Evolutionary conservation across 345 rosid genomes (phyloP).

Genomic region (Crucihimalaya himalaica): DNA sequence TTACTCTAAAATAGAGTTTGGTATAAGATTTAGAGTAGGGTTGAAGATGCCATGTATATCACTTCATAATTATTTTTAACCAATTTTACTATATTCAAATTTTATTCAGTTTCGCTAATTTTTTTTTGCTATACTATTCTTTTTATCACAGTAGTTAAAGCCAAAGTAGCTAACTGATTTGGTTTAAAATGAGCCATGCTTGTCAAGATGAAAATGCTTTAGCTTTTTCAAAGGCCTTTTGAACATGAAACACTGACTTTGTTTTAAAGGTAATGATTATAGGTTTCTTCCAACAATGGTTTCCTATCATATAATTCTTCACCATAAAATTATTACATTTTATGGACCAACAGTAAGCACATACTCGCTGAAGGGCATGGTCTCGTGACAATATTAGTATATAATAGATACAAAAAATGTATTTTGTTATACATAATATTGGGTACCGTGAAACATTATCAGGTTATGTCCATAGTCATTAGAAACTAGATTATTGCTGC

Average conservation of each 20-base stretch:
- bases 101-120: not conserved
- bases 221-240: conserved; percentile 33
- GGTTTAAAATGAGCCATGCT: conserved; percentile 30
- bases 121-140: not conserved
- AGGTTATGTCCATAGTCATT: conserved; percentile 37
- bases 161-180: conserved; percentile 20
- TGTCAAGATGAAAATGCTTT: conserved; percentile 38
- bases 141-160: not conserved
- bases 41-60: too few species aligned
- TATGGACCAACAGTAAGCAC: conserved; percentile 33
- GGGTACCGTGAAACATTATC: conserved; percentile 36
- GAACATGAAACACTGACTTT: conserved; percentile 38
- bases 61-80: not conserved
- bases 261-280: conserved; percentile 31
- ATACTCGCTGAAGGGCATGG: conserved; percentile 32
- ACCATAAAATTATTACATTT: conserved; percentile 21
- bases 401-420: conserved; percentile 2
- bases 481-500: conserved; percentile 28
- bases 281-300: conserved; percentile 36
- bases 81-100: not conserved
- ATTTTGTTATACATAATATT: conserved; percentile 28
- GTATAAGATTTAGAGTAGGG: too few species aligned
- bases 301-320: conserved; percentile 28
- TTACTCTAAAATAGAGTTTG: too few species aligned
- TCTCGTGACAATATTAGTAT: conserved; percentile 32